Evolutionary conservation across 441 rosid species (phyloP).

Genomic region (Aquilaria agallochum): DNA sequence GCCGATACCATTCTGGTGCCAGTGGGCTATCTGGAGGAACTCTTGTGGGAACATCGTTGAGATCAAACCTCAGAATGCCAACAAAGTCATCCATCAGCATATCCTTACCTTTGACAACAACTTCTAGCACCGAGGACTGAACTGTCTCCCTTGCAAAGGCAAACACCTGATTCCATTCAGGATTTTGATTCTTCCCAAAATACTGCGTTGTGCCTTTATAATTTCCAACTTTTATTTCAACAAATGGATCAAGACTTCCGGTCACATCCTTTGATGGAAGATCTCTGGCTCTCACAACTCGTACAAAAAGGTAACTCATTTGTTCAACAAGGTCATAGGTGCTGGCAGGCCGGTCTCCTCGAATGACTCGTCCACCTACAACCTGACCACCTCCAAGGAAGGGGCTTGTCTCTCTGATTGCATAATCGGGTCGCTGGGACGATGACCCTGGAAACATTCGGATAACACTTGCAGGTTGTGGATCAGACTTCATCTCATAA

Average conservation of each 20-base stretch:
- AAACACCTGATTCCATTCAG: conserved; percentile 90
- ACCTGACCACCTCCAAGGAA: conserved; percentile 77
- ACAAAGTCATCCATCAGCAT: conserved; percentile 66
- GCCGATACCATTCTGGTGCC: conserved; percentile 91
- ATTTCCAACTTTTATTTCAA: conserved; percentile 85
- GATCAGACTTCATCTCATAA: conserved; percentile 53
- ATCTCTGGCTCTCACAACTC: conserved; percentile 82
- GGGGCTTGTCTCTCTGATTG: conserved; percentile 82
- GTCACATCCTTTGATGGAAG: conserved; percentile 72
- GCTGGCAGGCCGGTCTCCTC: conserved; percentile 44
- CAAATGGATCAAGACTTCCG: conserved; percentile 87
- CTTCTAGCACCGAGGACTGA: conserved; percentile 67
- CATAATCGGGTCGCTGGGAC: conserved; percentile 57
- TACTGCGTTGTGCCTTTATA: conserved; percentile 70
- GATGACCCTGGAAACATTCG: conserved; percentile 40
- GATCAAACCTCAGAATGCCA: conserved; percentile 65
- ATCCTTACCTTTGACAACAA: conserved; percentile 81
- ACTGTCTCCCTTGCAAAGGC: conserved; percentile 72
- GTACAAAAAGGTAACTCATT: conserved; percentile 77
- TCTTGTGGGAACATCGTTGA: conserved; percentile 67
- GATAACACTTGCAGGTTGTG: conserved; percentile 35
- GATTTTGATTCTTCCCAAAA: conserved; percentile 69
- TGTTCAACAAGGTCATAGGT: conserved; percentile 90
- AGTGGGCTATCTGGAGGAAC: conserved; percentile 87
- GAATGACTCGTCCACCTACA: conserved; percentile 84